phyloP scores from a whole-genome alignment of 805 yeast species.

The Phaffomyces antillensis region DNA sequence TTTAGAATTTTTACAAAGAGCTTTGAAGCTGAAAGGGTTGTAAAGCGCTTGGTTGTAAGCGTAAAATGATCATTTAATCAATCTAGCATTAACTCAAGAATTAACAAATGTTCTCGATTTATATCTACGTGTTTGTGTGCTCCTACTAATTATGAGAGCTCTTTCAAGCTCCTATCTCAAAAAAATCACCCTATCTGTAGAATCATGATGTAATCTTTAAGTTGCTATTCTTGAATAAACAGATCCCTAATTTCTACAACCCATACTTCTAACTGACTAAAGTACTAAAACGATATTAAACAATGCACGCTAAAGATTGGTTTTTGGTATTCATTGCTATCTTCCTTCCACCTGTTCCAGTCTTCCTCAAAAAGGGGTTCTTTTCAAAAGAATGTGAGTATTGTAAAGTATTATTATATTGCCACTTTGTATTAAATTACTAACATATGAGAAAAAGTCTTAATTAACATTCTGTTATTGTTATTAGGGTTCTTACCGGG shows the following conservation, averaged over 20 bases:
- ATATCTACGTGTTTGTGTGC: too few species aligned
- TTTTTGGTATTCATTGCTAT: conserved; percentile 59
- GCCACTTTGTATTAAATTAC: background rate
- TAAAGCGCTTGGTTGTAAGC: too few species aligned
- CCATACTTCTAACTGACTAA: background rate
- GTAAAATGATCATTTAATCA: too few species aligned
- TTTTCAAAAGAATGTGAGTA: conserved; percentile 43
- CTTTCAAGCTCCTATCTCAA: too few species aligned
- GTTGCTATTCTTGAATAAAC: too few species aligned
- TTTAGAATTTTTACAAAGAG: too few species aligned
- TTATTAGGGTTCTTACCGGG: conserved; percentile 66
- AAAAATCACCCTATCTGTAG: too few species aligned
- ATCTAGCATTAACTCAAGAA: too few species aligned
- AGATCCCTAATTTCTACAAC: background rate
- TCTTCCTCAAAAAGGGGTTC: conserved; percentile 58
- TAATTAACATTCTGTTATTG: conserved; percentile 55
- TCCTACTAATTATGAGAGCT: too few species aligned
- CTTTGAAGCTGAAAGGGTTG: too few species aligned
- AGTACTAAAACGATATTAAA: background rate
- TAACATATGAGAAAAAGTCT: conserved; percentile 23
- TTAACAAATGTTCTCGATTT: too few species aligned
- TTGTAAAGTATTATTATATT: background rate
- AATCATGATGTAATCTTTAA: too few species aligned
- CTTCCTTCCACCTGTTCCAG: conserved; percentile 68
- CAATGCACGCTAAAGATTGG: conserved; percentile 45